Conservation (phyloP, 164 flowering plant genomes). For the Hamamelis virginiana region DNA sequence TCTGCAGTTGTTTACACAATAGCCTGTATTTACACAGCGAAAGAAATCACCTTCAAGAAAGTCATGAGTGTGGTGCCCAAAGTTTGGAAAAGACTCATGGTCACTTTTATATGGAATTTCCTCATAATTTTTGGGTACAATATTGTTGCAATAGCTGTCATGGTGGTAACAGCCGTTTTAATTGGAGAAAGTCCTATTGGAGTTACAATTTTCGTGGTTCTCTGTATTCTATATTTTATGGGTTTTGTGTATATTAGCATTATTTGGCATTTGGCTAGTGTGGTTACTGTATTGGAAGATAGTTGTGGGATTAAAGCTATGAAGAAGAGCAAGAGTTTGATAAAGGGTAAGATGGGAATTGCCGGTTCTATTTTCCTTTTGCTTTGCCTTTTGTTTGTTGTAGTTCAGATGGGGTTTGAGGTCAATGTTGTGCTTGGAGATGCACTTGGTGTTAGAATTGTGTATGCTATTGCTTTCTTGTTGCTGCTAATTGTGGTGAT, state of each 20-base stretch:
- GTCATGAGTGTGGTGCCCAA: slow-evolving; percentile 50
- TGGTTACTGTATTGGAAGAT: slow-evolving; percentile 62
- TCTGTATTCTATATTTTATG: slow-evolving; percentile 21
- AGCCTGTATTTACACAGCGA: slow-evolving; percentile 45
- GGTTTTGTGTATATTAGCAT: slow-evolving; percentile 51
- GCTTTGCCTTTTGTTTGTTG: slow-evolving; percentile 8
- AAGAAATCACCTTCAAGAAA: slow-evolving; percentile 34
- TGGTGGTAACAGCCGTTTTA: slow-evolving; percentile 13
- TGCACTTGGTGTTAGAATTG: slow-evolving; percentile 9
- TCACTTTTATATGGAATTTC: slow-evolving; percentile 46
- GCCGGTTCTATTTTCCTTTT: slow-evolving; percentile 25
- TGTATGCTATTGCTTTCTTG: slow-evolving; percentile 23
- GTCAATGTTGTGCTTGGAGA: slow-evolving; percentile 26
- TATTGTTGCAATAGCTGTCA: slow-evolving; percentile 4
- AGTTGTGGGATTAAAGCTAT: slow-evolving; percentile 49
- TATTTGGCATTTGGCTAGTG: slow-evolving; percentile 66
- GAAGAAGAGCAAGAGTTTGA: slow-evolving; percentile 51
- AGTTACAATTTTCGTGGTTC: not conserved
- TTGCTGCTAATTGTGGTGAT: slow-evolving; percentile 25
- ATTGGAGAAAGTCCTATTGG: not conserved
- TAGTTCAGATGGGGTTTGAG: slow-evolving; percentile 27
- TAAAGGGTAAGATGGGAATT: slow-evolving; percentile 46
- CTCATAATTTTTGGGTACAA: slow-evolving; percentile 33
- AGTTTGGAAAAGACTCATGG: slow-evolving; percentile 60
- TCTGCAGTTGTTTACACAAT: slow-evolving; percentile 50